A percentile compares a stretch with the other conserved stretches of the same genome.
These are phyloP conservation scores for Rhinocladiella similis DNA, from an alignment of 2,329 filamentous ascomycete species.

Conservation along the genomic window DNA sequence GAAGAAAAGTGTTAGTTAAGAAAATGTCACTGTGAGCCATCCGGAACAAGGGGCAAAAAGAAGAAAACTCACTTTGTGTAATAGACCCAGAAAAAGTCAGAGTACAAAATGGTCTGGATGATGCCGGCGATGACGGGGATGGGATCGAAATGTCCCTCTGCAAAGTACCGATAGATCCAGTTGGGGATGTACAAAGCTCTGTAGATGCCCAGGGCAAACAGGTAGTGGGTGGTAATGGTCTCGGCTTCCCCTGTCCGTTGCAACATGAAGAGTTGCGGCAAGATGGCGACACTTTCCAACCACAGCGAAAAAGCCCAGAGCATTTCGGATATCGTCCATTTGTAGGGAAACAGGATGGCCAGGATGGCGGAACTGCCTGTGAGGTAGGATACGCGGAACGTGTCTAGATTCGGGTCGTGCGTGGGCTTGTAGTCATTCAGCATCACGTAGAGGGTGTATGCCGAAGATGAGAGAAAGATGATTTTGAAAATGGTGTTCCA, in stretches of 20 bases:
- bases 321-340: conserved; percentile 77
- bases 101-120: conserved; percentile 92
- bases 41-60: background rate
- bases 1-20: background rate
- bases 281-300: conserved; percentile 94
- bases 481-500: conserved; percentile 98
- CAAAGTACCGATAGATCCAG: conserved; percentile 90
- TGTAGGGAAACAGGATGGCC: conserved; percentile 79
- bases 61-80: conserved; percentile 74
- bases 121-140: conserved; percentile 88
- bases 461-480: conserved; percentile 84
- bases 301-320: conserved; percentile 98
- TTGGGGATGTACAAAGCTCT: conserved; percentile 96
- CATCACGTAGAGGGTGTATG: conserved; percentile 98
- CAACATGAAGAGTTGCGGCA: conserved; percentile 97
- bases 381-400: conserved; percentile 94
- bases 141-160: conserved; percentile 77
- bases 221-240: conserved; percentile 98
- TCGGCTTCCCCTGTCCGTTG: conserved; percentile 97
- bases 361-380: conserved; percentile 73
- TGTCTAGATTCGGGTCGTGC: conserved; percentile 94
- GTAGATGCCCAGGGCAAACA: conserved; percentile 90
- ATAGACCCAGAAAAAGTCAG: conserved; percentile 99
- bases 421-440: conserved; percentile 96
- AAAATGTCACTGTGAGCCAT: too few relatives aligned